A percentile compares a stretch with the other conserved stretches of the same genome.
Conservation (phyloP, 163 green algal species). For the Scenedesmus sp. region DNA sequence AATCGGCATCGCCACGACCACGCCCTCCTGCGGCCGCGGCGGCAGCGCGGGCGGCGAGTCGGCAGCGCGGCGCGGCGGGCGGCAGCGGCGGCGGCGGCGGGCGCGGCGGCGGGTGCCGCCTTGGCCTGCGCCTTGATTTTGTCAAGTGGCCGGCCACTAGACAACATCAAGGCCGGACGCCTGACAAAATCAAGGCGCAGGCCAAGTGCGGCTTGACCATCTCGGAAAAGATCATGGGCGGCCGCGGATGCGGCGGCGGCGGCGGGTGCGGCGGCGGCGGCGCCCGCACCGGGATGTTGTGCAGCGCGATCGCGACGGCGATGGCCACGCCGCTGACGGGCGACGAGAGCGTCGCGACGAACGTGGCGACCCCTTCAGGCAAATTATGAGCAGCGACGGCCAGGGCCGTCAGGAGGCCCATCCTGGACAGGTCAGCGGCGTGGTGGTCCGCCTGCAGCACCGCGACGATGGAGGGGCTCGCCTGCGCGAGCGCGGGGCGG, state of each 20-base stretch:
- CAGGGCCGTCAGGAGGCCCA: conserved; percentile 65
- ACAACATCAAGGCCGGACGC: background rate
- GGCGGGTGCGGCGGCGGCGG: too few relatives aligned
- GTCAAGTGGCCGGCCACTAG: too few relatives aligned
- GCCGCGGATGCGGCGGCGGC: too few relatives aligned
- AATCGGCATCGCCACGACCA: conserved; percentile 85
- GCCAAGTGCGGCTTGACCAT: too few relatives aligned
- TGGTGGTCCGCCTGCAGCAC: background rate
- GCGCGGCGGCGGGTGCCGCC: background rate
- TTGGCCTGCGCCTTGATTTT: background rate
- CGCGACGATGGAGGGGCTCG: background rate
- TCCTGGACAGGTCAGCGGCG: conserved; percentile 26
- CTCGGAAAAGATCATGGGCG: too few relatives aligned
- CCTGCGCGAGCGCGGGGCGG: too few relatives aligned
- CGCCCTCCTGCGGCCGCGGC: conserved; percentile 76
- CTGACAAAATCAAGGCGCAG: too few relatives aligned
- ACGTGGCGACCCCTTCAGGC: conserved; percentile 63
- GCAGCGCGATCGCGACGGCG: conserved; percentile 70
- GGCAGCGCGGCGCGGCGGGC: too few relatives aligned
- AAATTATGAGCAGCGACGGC: conserved; percentile 75
- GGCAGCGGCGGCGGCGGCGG: background rate
- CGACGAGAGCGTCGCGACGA: conserved; percentile 62
- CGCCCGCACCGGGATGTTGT: conserved; percentile 9
- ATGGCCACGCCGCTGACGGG: conserved; percentile 60
- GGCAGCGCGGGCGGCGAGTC: too few relatives aligned